Evolutionary conservation across 2,329 filamentous ascomycete genomes (phyloP), one percentile per base, ranked within the genome.

Genomic region (Pseudogymnoascus sp.): DNA sequence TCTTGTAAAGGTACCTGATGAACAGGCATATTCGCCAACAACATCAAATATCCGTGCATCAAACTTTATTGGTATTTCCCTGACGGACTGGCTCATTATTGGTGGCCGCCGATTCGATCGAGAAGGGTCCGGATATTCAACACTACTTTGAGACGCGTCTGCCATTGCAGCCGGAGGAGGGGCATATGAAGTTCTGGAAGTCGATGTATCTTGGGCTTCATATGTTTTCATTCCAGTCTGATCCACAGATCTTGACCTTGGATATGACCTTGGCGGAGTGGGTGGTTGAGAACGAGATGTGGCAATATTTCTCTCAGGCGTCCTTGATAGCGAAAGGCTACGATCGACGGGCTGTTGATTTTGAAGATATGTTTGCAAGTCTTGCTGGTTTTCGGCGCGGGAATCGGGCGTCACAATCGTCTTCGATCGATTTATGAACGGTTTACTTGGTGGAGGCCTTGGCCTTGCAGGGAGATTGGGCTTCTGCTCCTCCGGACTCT

Each of bases 11-110:
- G 89, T 88, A 4, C 93, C 94, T 13, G 89, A 90, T 0, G 92
- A 93, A 71, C 91, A 96, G 6, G 94, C 85, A 66, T 88, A 86
- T 65, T 92, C 87, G 6, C 94, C 94, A 71, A 90, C 97, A 2
- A 96, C 86, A 64, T 94, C 92, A 70, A 97, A 86, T 31, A 92
- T 79, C 41, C 91, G 86, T 4, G 90, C 57, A 65, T 97, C 94
- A 67, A 96, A 94, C 68, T 90, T 92, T 2, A 89, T 92, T 31
- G 82, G 76, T 62, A 99, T 92, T 65, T 93, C 89, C 59, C 47
- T 54, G 29, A 54, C 15, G 10, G 47, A 54, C 1, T 54, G 47
- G 29, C 47, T 35, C 15, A 54, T 54, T 90, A 85, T 59, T 0
- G 94, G 94, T 13, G 90, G 88, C 58, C 92, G 84, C 58, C 94